A percentile compares a stretch with the other conserved stretches of the same genome.
phyloP scores from a whole-genome alignment of 495 filamentous ascomycete species.

The Aspergillus haitiensis region DNA sequence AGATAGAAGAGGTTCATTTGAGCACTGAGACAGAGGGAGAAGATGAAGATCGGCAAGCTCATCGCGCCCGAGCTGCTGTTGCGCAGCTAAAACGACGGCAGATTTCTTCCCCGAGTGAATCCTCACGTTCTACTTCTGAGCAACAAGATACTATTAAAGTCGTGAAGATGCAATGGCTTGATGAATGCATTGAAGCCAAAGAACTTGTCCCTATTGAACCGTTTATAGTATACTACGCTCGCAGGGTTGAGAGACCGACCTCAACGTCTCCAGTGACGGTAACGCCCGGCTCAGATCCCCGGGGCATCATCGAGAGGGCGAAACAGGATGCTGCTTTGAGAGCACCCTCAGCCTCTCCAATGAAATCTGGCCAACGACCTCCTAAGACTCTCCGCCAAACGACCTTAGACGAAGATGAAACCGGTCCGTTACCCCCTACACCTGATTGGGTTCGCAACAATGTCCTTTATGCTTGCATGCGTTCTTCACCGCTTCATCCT shows the following conservation, averaged over 20 bases:
- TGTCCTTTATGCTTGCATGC: slow-evolving; percentile 76
- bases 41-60: slow-evolving; percentile 23
- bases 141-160: slow-evolving; percentile 56
- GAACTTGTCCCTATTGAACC: slow-evolving; percentile 56
- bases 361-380: slow-evolving; percentile 27
- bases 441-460: slow-evolving; percentile 69
- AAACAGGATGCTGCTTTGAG: slow-evolving; percentile 46
- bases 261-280: slow-evolving; percentile 1
- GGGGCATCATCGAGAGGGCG: slow-evolving; percentile 53
- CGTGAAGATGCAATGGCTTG: slow-evolving; percentile 75
- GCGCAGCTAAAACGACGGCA: slow-evolving; percentile 15
- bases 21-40: slow-evolving; percentile 38
- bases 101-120: background rate
- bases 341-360: slow-evolving; percentile 13
- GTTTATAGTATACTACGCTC: slow-evolving; percentile 66
- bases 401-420: slow-evolving; percentile 70
- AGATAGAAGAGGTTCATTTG: slow-evolving; percentile 29
- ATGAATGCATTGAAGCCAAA: slow-evolving; percentile 56
- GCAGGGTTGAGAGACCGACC: slow-evolving; percentile 25
- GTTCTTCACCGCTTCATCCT: slow-evolving; percentile 65
- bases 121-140: background rate
- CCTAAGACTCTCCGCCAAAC: slow-evolving; percentile 60
- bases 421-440: slow-evolving; percentile 50
- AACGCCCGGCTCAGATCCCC: slow-evolving; percentile 14
- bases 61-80: slow-evolving; percentile 8